Conservation (phyloP, 768 basidiomycete genomes). For the Arthromyces matolae region DNA sequence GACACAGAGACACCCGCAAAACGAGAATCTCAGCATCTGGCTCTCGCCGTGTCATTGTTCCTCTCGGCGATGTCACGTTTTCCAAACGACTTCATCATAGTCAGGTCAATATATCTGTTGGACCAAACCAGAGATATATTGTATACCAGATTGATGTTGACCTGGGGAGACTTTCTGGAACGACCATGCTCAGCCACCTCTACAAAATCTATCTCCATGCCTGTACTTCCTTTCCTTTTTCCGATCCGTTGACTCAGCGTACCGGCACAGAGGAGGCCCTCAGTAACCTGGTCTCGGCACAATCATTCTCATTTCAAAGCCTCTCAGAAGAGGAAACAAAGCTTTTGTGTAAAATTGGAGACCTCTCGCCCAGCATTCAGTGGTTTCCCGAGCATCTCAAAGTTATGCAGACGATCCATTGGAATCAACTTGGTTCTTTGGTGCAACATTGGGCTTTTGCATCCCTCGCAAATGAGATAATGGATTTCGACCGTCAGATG, state of each 20-base stretch:
- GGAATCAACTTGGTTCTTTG: slow-evolving; percentile 24
- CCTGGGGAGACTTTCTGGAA: slow-evolving; percentile 29
- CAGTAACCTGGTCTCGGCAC: slow-evolving; percentile 32
- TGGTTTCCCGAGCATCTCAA: slow-evolving; percentile 36
- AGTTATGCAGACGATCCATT: slow-evolving; percentile 38
- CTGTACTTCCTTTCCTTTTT: slow-evolving; percentile 36
- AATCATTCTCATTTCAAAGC: slow-evolving; percentile 37
- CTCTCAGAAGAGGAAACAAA: slow-evolving; percentile 25
- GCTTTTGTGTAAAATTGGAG: slow-evolving; percentile 30
- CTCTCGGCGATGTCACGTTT: slow-evolving; percentile 30
- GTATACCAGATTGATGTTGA: slow-evolving; percentile 31
- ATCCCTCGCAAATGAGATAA: slow-evolving; percentile 22
- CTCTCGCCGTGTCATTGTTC: slow-evolving; percentile 35
- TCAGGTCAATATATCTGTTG: slow-evolving; percentile 19
- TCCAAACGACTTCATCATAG: slow-evolving; percentile 17
- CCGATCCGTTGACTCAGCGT: slow-evolving; percentile 40
- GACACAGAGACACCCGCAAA: slow-evolving; percentile 15
- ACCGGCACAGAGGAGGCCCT: slow-evolving; percentile 45
- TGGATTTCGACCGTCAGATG: slow-evolving; percentile 20
- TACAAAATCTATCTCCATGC: slow-evolving; percentile 43
- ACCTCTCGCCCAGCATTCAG: slow-evolving; percentile 29
- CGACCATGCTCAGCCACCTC: slow-evolving; percentile 27
- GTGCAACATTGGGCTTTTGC: slow-evolving; percentile 31
- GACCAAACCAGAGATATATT: slow-evolving; percentile 14
- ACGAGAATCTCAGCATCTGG: slow-evolving; percentile 14